Evolutionary conservation across 257 asterid genomes (phyloP), one percentile per base, ranked within the genome.

Genomic region (Solanum rostratum): DNA sequence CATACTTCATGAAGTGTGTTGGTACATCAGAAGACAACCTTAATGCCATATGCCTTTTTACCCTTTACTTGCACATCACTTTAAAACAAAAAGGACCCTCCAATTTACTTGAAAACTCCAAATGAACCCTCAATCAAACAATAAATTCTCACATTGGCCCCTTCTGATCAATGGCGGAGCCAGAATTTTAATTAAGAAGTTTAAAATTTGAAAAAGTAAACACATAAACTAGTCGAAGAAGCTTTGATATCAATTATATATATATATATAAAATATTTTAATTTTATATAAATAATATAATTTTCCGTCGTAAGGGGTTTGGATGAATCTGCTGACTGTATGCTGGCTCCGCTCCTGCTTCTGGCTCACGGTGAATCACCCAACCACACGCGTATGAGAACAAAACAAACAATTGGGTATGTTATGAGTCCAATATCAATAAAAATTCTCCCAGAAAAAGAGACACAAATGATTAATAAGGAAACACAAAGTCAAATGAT

Each of bases 1-100:
- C 84, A 81, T n/a, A 4, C 27, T 39, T n/a, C 73, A 81, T 39
- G 71, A n/a, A 81, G 53, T 81, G 53, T 81, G 84, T 81, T 81
- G 69, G 84, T n/a, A 81, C 73, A 39, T 20, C 15, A 22, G 71
- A 57, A 57, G 84, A 81, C 84, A 81, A 81, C 73, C 84, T 81
- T 81, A 81, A 55, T 81, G 84, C 73, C 73, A 39, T 80, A 49
- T 76, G 59, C 18, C 24, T 63, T 50, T 50, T 50, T 29, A 50
- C 45, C 57, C 63, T 74, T 76, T 76, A 27, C 84, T 80, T 81
- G 24, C 55, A 81, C 55, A n/a, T 81, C 55, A 81, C 69, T 81
- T 57, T 57, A 33, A 41, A 81, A 45, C 55, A 41, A 12, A 18
- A 27, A 24, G 18, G 15, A 54, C 71, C 73, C 84, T 39, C 55